Base-by-base conservation (phyloP, 371 early-diverging fungal genomes). In the Mucor circinelloides region DNA sequence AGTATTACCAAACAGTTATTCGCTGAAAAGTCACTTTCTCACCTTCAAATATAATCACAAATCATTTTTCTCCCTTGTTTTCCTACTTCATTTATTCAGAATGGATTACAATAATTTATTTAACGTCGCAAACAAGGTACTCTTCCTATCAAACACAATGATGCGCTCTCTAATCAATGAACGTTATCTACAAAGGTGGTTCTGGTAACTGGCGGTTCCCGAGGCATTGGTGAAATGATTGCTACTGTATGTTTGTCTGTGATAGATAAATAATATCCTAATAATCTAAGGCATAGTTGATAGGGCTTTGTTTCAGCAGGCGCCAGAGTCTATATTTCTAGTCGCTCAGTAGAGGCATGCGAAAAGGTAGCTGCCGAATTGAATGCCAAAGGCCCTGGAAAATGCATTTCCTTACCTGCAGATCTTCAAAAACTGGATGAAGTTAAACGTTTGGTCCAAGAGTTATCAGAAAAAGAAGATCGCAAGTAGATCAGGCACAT, bases 161-260 rank as follows among this genome's bases (percentile, higher is more conserved):
- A 12, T 15, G 6, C 15, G n/a, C 2, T 19, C 3, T 40, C 21
- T n/a, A 36, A 36, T 2, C 25, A 17, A 50, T n/a, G 2, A 27
- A 9, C 3, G 15, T n/a, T 13, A 21, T 19, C 36, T 48, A 58
- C 28, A 36, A n/a, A 52, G 94, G 81, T 94, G 17, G 95, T 91
- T n/a, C 79, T 95, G 31, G 88, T 95, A 13, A 95, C 94, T 28
- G 95, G 95, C 50, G 95, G 95, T 40, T 87, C 90, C 34, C 77
- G 88, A 52, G 91, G 90, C 31, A 78, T 86, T 58, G 91, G 90
- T 27, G 74, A 82, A 64, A 85, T 88, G 87, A 83, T 90, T 38
- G 82, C 86, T 28, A 75, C 79, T 28, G 74, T 74, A 68, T 60
- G 63, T 69, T 25, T 31, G 23, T 23, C 15, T 30, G 6, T 12